These are phyloP conservation scores for Xylaria polymorpha DNA, from an alignment of 2,329 filamentous ascomycete genomes.

Conservation along the genomic window DNA sequence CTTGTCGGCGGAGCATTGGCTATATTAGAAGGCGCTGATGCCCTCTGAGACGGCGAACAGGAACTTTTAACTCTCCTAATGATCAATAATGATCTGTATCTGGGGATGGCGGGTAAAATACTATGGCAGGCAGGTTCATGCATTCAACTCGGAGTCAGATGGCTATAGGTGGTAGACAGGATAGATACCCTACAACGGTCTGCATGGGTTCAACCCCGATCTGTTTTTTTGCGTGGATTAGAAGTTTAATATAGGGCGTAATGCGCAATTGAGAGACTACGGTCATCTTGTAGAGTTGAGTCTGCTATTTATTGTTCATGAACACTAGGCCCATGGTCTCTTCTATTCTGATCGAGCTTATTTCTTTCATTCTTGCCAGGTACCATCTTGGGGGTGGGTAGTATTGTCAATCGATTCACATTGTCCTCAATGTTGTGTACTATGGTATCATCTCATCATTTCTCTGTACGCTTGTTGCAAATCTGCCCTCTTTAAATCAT, in stretches of 20 bases:
- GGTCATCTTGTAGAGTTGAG: neutral
- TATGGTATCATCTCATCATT: neutral
- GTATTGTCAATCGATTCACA: neutral
- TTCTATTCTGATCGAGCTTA: neutral
- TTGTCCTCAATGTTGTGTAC: neutral
- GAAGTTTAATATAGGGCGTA: constrained; percentile 1
- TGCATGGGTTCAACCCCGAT: constrained; percentile 34
- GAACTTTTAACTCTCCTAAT: neutral
- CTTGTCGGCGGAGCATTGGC: constrained; percentile 67
- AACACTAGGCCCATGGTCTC: neutral
- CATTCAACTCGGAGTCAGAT: constrained; percentile 31
- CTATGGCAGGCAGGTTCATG: constrained; percentile 18
- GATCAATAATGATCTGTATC: neutral
- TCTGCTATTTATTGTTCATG: neutral
- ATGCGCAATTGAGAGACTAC: neutral
- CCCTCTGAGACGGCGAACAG: constrained; percentile 48
- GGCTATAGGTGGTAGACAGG: constrained; percentile 26
- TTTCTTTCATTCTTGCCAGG: neutral
- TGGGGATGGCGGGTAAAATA: neutral
- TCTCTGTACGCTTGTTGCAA: neutral
- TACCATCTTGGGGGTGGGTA: neutral
- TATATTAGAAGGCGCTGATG: constrained; percentile 61
- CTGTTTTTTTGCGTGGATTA: constrained; percentile 8
- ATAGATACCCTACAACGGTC: constrained; percentile 33
- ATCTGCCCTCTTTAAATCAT: neutral